Evolutionary conservation across 306 rosid genomes (phyloP), one percentile per base, ranked within the genome.

Genomic region (Acacia acuminata): DNA sequence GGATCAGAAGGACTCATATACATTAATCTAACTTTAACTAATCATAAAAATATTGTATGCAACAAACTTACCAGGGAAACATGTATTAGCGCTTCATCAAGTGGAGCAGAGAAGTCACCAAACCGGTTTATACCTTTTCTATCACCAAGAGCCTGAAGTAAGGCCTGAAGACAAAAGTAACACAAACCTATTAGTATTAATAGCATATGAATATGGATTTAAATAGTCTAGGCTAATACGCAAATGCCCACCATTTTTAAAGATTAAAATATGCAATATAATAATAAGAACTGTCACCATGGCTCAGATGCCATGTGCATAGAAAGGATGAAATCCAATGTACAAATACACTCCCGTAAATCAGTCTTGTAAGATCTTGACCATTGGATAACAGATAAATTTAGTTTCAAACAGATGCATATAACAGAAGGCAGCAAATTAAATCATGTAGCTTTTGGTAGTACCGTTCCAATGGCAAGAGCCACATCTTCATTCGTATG

Each of bases 81-180:
- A 48, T 96, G 98, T 83, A 96, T 77, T 48, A 94, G 86, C 63
- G 98, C 96, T 87, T 96, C 99, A 83, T 96, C 99, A 17, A 94
- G 99, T 86, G 99, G 96, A 71, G 98, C 96, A 50, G 98, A 91
- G 88, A 96, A 96, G 91, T 96, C 82, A 65, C 99, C 99, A 75
- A 96, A 96, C 89, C 99, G 94, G 81, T 90, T 85, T 83, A 94
- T 94, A 73, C 99, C 99, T 87, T 91, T 96, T 84, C 99, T 90
- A 86, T 96, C 97, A 77, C 96, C 98, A 81, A 96, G 98, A 34
- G 98, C 98, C 76, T 93, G 91, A 82, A 91, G 91, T 78, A 91
- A 83, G 82, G 98, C 97, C 99, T 96, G 88, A 77, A 82, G 64
- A 85, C 20, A 73, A 77, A 79, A 79, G 77, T 20, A 64, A 82